These are phyloP conservation scores for Dictyophora rubrovolvata DNA, from an alignment of 768 basidiomycete genomes.

Conservation along the genomic window DNA sequence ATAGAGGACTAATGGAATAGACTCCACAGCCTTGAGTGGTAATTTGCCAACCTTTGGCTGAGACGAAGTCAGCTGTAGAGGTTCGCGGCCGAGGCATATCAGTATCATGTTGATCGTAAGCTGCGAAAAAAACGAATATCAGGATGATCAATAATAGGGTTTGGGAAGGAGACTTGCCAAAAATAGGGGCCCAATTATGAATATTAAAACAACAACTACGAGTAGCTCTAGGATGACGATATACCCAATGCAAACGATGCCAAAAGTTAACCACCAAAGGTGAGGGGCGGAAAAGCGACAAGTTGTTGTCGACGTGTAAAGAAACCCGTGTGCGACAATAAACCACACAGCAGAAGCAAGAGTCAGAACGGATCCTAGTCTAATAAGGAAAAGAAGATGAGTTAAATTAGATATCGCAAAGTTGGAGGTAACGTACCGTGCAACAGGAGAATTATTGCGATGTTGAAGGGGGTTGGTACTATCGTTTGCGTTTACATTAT, in stretches of 20 bases:
- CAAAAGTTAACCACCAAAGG: constrained; percentile 81
- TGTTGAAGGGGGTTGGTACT: background rate
- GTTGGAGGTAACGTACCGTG: constrained; percentile 10
- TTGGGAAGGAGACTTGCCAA: constrained; percentile 43
- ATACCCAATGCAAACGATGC: constrained; percentile 71
- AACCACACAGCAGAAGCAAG: constrained; percentile 76
- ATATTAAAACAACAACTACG: constrained; percentile 63
- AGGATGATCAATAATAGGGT: constrained; percentile 1
- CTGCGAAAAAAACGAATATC: constrained; percentile 24
- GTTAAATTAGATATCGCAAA: background rate
- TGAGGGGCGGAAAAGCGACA: constrained; percentile 70
- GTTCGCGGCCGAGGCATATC: constrained; percentile 71
- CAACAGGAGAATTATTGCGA: background rate
- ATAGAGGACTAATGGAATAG: constrained; percentile 76
- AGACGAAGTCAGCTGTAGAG: constrained; percentile 64
- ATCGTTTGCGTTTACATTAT: constrained; percentile 5
- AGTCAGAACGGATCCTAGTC: constrained; percentile 56
- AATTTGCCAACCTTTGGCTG: constrained; percentile 73
- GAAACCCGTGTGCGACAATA: constrained; percentile 66
- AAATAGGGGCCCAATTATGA: constrained; percentile 68
- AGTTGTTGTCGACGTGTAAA: constrained; percentile 64
- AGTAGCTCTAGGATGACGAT: constrained; percentile 63
- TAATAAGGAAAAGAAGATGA: constrained; percentile 15
- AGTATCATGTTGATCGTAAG: constrained; percentile 70
- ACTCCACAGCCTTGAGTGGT: constrained; percentile 59